phyloP scores from a whole-genome alignment of 2,329 filamentous ascomycete species.

The Cladosporium sp. region DNA sequence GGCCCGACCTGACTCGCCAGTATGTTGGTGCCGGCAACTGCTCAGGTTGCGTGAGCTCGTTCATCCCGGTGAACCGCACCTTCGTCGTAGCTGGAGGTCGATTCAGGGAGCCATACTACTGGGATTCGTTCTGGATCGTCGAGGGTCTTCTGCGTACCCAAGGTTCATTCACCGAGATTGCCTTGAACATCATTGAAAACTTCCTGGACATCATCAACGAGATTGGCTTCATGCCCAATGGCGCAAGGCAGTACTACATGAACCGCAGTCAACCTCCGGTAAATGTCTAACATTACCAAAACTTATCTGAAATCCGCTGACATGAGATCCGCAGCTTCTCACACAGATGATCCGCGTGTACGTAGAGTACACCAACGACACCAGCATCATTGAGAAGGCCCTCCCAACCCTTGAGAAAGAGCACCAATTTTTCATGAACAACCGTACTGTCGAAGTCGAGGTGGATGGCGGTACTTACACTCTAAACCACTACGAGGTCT shows the following conservation, averaged over 20 bases:
- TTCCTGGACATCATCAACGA: constrained; percentile 66
- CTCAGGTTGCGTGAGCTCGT: constrained; percentile 62
- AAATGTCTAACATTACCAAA: constrained; percentile 59
- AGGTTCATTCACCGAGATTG: constrained; percentile 63
- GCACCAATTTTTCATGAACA: constrained; percentile 62
- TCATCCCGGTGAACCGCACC: constrained; percentile 65
- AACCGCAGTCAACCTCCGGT: constrained; percentile 69
- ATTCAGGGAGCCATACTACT: constrained; percentile 70
- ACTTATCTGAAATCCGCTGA: constrained; percentile 52
- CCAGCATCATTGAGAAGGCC: constrained; percentile 59
- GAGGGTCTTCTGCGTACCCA: constrained; percentile 65
- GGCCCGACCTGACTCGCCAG: constrained; percentile 65
- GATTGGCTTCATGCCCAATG: constrained; percentile 68
- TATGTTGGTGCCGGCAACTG: constrained; percentile 59
- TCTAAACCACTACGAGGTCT: constrained; percentile 62
- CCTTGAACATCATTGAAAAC: constrained; percentile 68
- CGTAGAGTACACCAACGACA: constrained; percentile 65
- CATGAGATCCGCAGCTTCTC: constrained; percentile 37
- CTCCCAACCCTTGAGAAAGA: constrained; percentile 64
- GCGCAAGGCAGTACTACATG: constrained; percentile 66
- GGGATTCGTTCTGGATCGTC: constrained; percentile 70
- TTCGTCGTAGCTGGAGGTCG: constrained; percentile 72
- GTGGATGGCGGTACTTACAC: constrained; percentile 49
- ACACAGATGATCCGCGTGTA: constrained; percentile 67
- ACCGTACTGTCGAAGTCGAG: constrained; percentile 58